phyloP scores from a whole-genome alignment of 768 basidiomycete genomes.

The Kwoniella newhampshirensis region DNA sequence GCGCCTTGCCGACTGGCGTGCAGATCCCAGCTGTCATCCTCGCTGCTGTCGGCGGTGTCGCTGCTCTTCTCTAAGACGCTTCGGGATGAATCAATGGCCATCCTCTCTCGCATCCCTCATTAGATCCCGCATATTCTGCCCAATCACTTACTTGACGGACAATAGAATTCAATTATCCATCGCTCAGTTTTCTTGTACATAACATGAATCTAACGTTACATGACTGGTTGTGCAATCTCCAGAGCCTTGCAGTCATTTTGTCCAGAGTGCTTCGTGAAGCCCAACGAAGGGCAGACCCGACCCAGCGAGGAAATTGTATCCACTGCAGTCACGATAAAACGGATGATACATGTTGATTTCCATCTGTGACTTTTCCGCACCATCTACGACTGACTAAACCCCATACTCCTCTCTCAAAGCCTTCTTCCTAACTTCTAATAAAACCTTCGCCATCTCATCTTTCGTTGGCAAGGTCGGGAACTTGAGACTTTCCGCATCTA shows the following conservation, averaged over 20 bases:
- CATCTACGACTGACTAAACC: constrained; percentile 47
- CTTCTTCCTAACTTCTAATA: constrained; percentile 75
- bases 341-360: no score
- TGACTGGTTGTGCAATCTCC: no score
- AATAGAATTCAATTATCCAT: no score
- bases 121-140: no score
- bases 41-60: constrained; percentile 30
- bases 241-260: no score
- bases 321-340: no score
- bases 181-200: no score
- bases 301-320: no score
- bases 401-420: constrained; percentile 78
- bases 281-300: no score
- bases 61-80: constrained; percentile 32
- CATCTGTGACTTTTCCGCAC: neutral
- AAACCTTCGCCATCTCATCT: constrained; percentile 73
- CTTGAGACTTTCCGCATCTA: constrained; percentile 69
- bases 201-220: no score
- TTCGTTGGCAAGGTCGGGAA: constrained; percentile 73
- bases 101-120: neutral
- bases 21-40: constrained; percentile 33
- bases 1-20: constrained; percentile 13
- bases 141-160: no score
- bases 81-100: neutral
- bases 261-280: no score